These are phyloP conservation scores for Aspergillus tubingensis DNA, from an alignment of 2,329 filamentous ascomycete genomes.

Conservation along the genomic window DNA sequence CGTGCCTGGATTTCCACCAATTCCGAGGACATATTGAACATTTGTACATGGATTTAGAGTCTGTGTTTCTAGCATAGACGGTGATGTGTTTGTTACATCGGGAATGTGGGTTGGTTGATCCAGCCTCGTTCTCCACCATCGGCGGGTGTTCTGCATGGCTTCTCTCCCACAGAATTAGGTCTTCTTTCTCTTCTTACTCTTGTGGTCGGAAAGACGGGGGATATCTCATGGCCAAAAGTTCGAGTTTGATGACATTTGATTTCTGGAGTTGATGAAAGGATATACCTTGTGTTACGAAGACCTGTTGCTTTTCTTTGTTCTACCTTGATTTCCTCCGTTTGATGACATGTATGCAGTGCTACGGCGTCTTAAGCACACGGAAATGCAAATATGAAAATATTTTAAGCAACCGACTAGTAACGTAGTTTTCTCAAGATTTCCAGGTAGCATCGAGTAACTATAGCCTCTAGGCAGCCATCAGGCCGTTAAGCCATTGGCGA, in stretches of 20 bases:
- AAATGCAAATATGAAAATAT: not conserved
- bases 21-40: not conserved
- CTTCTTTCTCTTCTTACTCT: not conserved
- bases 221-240: constrained; percentile 19
- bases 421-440: not conserved
- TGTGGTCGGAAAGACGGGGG: constrained; percentile 10
- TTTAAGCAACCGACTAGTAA: not conserved
- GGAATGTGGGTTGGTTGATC: not conserved
- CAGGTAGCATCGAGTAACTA: too few species aligned
- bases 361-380: not conserved
- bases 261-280: constrained; percentile 17
- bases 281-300: constrained; percentile 18
- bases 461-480: too few species aligned
- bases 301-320: not conserved
- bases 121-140: not conserved
- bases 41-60: constrained; percentile 1
- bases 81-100: not conserved
- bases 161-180: not conserved
- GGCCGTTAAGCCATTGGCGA: too few species aligned
- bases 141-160: not conserved
- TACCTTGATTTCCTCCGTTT: not conserved
- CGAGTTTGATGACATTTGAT: constrained; percentile 14
- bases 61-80: not conserved
- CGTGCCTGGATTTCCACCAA: not conserved
- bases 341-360: not conserved